Percentiles rank a stretch among this genome's conserved stretches.
These are phyloP conservation scores for Colletotrichum sp. DNA, from an alignment of 2,329 filamentous ascomycete species.

Conservation along the genomic window DNA sequence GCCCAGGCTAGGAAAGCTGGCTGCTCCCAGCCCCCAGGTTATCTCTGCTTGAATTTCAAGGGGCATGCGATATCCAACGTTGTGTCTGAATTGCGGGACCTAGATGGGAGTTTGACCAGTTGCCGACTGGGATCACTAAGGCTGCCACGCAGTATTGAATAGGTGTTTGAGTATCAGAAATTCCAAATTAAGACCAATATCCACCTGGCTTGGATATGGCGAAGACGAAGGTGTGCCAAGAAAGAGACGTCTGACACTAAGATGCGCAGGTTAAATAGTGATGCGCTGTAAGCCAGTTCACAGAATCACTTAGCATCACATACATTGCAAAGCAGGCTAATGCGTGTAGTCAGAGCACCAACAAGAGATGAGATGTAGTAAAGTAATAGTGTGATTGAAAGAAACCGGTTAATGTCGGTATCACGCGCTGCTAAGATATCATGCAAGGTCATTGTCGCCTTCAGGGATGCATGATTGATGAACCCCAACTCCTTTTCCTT, in stretches of 20 bases:
- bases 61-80: not conserved
- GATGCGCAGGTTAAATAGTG: not conserved
- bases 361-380: not conserved
- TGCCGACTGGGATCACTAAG: not conserved
- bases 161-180: not conserved
- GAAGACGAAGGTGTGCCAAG: not conserved
- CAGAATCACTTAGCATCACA: not conserved
- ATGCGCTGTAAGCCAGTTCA: not conserved
- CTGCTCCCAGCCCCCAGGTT: not conserved
- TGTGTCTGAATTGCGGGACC: not conserved
- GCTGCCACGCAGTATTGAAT: not conserved
- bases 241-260: not conserved
- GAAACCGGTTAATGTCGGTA: not conserved
- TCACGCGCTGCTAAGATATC: not conserved
- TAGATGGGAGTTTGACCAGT: not conserved
- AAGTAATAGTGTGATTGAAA: not conserved
- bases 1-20: not conserved
- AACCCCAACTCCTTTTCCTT: conserved; percentile 1
- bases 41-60: not conserved
- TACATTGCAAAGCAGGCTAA: not conserved
- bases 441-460: conserved; percentile 5
- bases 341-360: not conserved
- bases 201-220: not conserved
- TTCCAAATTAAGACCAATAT: not conserved
- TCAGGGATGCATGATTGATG: not conserved